Evolutionary conservation across 352 stramenopile genomes (phyloP).

Genomic region (Pythium aquatile): DNA sequence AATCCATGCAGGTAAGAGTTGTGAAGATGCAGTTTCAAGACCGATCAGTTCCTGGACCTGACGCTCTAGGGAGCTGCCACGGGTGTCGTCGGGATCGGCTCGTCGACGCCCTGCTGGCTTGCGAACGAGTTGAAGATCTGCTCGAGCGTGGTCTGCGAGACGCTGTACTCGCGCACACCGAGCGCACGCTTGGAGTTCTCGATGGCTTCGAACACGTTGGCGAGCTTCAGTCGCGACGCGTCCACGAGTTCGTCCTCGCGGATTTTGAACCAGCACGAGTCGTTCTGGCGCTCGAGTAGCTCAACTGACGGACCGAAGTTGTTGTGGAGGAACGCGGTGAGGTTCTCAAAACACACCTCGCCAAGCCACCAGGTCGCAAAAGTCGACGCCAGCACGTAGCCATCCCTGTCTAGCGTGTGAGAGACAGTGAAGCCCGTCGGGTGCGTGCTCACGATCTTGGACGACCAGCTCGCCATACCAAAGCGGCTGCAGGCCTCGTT

Average conservation of each 20-base stretch:
- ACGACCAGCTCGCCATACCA: constrained; percentile 25
- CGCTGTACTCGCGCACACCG: constrained; percentile 58
- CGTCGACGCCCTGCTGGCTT: constrained; percentile 34
- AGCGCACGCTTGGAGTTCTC: constrained; percentile 39
- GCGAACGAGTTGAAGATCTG: constrained; percentile 84
- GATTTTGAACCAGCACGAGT: constrained; percentile 49
- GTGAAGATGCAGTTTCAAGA: too few relatives aligned
- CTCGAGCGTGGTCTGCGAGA: constrained; percentile 76
- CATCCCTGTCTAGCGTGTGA: constrained; percentile 30
- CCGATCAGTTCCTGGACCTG: too few relatives aligned
- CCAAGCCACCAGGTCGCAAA: constrained; percentile 39
- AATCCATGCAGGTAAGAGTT: background rate
- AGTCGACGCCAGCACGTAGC: constrained; percentile 25
- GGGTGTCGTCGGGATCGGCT: too few relatives aligned
- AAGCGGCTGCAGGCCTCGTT: constrained; percentile 25
- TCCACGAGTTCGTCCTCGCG: background rate
- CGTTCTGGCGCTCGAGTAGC: constrained; percentile 51
- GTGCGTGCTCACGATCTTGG: constrained; percentile 30
- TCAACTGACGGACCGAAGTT: constrained; percentile 32
- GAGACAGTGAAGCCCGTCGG: constrained; percentile 38
- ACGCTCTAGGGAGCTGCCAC: too few relatives aligned
- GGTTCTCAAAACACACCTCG: constrained; percentile 30
- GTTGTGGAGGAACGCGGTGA: constrained; percentile 20
- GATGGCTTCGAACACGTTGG: constrained; percentile 40
- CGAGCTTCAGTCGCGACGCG: constrained; percentile 15